Evolutionary conservation across 441 rosid genomes (phyloP).

Genomic region (Rhodomyrtus psidioides): DNA sequence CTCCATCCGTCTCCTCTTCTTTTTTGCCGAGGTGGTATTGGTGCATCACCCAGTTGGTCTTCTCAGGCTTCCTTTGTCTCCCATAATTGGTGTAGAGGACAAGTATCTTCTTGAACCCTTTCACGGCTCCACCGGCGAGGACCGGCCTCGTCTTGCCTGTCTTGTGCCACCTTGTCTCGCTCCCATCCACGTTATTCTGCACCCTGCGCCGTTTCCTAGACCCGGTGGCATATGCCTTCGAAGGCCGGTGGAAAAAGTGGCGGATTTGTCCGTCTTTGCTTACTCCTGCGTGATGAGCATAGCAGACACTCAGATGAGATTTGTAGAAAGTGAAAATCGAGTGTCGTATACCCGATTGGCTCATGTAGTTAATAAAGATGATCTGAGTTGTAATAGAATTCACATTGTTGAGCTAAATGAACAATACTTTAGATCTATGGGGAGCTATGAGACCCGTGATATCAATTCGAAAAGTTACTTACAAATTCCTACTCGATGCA

Average conservation of each 20-base stretch:
- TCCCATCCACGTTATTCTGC: constrained; percentile 67
- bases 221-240: constrained; percentile 97
- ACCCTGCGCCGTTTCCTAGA: constrained; percentile 91
- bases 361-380: background rate
- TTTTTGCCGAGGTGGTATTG: constrained; percentile 85
- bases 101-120: constrained; percentile 84
- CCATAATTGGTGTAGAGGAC: constrained; percentile 97
- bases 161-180: constrained; percentile 97
- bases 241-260: constrained; percentile 94
- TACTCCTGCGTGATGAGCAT: constrained; percentile 46
- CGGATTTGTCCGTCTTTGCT: constrained; percentile 89
- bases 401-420: background rate
- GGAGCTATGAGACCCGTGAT: background rate
- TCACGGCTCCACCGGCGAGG: constrained; percentile 26
- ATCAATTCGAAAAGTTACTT: background rate
- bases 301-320: too few species aligned
- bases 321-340: too few species aligned
- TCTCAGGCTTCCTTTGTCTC: constrained; percentile 85
- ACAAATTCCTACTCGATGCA: background rate
- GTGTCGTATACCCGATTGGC: background rate
- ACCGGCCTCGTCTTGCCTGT: constrained; percentile 95
- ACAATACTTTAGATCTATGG: background rate
- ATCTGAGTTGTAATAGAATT: background rate
- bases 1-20: constrained; percentile 94
- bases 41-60: constrained; percentile 98